Conservation (phyloP, 1,284 basidiomycete species). For the Athelia sp. region DNA sequence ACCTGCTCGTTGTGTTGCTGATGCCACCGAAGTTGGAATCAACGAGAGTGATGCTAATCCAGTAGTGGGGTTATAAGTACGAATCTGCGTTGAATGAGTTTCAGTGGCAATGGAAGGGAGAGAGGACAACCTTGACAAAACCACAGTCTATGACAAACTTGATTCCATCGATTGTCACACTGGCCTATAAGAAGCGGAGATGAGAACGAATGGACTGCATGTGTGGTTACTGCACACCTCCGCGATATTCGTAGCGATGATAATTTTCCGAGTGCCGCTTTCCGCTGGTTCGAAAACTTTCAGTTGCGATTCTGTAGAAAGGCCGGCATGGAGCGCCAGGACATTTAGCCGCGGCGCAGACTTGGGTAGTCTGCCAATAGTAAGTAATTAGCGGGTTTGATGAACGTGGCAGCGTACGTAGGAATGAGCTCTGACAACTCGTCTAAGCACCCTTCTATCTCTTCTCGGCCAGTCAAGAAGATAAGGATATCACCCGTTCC, state of each 20-base stretch:
- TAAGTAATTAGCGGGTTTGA: constrained; percentile 4
- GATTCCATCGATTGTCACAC: constrained; percentile 94
- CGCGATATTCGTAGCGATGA: constrained; percentile 94
- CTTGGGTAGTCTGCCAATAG: constrained; percentile 53
- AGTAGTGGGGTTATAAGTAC: constrained; percentile 79
- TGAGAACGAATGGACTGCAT: constrained; percentile 1
- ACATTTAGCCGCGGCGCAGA: constrained; percentile 57
- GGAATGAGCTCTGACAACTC: constrained; percentile 75
- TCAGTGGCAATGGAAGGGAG: constrained; percentile 10
- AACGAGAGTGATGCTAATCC: constrained; percentile 79
- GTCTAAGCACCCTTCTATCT: constrained; percentile 88
- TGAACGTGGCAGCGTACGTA: constrained; percentile 43
- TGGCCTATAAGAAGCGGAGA: constrained; percentile 71
- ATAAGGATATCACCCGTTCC: constrained; percentile 87
- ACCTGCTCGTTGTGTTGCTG: constrained; percentile 85
- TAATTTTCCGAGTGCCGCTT: constrained; percentile 78
- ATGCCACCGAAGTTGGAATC: constrained; percentile 78
- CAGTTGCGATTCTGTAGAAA: constrained; percentile 83
- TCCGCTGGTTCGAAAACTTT: constrained; percentile 78
- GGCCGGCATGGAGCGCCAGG: constrained; percentile 84
- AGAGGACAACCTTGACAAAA: constrained; percentile 77
- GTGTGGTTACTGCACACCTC: constrained; percentile 49
- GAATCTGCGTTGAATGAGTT: constrained; percentile 48
- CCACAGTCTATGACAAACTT: constrained; percentile 95
- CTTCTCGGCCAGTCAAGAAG: constrained; percentile 95